Evolutionary conservation across 768 basidiomycete genomes (phyloP).

Genomic region (Kwoniella sp.): DNA sequence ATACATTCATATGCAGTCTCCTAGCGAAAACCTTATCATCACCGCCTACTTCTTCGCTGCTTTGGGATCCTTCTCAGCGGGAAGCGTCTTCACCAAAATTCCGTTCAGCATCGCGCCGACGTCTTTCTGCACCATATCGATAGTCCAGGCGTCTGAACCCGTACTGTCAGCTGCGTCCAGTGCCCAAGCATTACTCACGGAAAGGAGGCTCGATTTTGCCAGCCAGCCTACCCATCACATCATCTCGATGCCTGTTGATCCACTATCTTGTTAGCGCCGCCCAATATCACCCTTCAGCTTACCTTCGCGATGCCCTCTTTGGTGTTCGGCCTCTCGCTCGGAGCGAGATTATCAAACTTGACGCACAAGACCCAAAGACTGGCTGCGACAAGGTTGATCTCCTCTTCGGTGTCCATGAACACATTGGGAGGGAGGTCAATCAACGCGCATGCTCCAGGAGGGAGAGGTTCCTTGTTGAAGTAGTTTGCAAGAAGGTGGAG

Average conservation of each 20-base stretch:
- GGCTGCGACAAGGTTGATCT: conserved; percentile 43
- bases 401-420: conserved; percentile 49
- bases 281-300: neutral
- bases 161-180: conserved; percentile 5
- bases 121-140: conserved; percentile 43
- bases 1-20: neutral
- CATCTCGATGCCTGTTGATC: conserved; percentile 28
- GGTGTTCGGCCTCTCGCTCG: conserved; percentile 32
- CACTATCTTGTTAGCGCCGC: conserved; percentile 26
- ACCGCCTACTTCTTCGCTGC: conserved; percentile 5
- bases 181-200: conserved; percentile 38
- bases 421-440: conserved; percentile 40
- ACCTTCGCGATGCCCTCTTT: conserved; percentile 36
- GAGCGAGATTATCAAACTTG: conserved; percentile 35
- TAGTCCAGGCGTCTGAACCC: conserved; percentile 31
- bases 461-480: conserved; percentile 40
- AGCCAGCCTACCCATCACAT: conserved; percentile 25
- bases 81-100: conserved; percentile 37
- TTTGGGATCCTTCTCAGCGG: conserved; percentile 24
- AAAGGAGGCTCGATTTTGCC: conserved; percentile 48
- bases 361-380: conserved; percentile 37
- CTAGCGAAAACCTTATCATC: too few species aligned
- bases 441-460: conserved; percentile 31
- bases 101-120: conserved; percentile 44
- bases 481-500: conserved; percentile 26